Evolutionary conservation across 2,329 filamentous ascomycete genomes (phyloP).

Genomic region (Aspergillus sp.): DNA sequence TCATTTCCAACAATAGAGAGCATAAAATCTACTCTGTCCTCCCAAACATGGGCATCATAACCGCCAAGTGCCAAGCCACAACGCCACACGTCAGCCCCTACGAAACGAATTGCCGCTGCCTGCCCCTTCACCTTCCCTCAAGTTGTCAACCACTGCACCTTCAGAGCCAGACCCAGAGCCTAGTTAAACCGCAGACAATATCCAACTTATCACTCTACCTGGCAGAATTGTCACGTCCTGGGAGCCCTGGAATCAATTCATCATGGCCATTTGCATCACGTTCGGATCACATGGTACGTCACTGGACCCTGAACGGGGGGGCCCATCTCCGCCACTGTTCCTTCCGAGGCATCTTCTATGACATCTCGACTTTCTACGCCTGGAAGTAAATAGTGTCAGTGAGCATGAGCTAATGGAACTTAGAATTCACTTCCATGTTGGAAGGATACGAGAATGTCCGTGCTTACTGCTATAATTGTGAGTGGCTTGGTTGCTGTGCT

Average conservation of each 20-base stretch:
- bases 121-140: conserved; percentile 15
- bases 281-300: conserved; percentile 43
- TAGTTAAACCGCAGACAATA: neutral
- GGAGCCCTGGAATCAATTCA: conserved; percentile 1
- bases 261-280: conserved; percentile 45
- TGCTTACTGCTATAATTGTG: conserved; percentile 48
- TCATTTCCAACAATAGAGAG: too few relatives aligned
- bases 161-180: neutral
- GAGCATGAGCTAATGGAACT: conserved; percentile 1
- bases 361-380: neutral
- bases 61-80: conserved; percentile 36
- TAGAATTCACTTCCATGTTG: conserved; percentile 46
- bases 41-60: neutral
- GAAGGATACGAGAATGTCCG: conserved; percentile 48
- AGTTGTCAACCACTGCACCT: neutral
- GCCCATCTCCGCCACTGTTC: neutral
- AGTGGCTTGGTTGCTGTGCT: conserved; percentile 18
- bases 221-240: neutral
- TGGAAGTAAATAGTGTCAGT: neutral
- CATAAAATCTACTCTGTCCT: neutral
- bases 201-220: neutral
- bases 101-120: conserved; percentile 23
- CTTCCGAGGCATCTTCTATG: neutral
- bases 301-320: neutral
- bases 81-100: conserved; percentile 28